phyloP scores from a whole-genome alignment of 2,329 filamentous ascomycete species.

The Diplodia corticola region DNA sequence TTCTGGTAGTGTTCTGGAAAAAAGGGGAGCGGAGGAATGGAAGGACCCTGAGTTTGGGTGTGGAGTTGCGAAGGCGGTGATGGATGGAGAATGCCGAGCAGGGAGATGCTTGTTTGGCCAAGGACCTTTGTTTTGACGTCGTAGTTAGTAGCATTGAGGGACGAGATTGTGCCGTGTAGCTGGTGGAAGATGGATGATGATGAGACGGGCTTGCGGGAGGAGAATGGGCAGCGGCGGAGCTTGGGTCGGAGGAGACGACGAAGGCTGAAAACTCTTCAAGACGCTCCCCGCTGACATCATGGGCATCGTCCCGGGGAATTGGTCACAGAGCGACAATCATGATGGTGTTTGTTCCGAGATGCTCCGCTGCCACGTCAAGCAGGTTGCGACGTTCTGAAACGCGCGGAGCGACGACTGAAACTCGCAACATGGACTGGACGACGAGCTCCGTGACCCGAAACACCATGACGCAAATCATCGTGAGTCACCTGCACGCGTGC shows the following conservation, averaged over 20 bases:
- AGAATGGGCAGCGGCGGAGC: background rate
- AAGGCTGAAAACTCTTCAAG: background rate
- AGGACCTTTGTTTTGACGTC: background rate
- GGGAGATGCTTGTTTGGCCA: background rate
- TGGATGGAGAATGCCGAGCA: background rate
- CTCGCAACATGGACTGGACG: background rate
- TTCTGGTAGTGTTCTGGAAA: background rate
- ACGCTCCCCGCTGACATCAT: background rate
- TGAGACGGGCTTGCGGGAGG: background rate
- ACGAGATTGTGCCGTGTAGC: background rate
- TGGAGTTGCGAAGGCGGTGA: background rate
- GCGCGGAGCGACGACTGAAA: background rate
- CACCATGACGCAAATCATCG: background rate
- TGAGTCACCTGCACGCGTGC: background rate
- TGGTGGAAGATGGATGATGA: too few species aligned
- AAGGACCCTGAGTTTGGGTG: background rate
- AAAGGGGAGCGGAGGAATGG: background rate
- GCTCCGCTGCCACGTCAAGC: constrained; percentile 5
- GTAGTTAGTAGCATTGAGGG: background rate
- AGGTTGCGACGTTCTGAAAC: background rate
- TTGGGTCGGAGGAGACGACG: background rate
- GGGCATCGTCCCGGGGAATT: background rate
- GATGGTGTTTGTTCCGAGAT: background rate
- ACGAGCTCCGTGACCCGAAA: background rate
- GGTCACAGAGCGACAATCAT: background rate